These are phyloP conservation scores for Eimeria nieschulzi DNA, from an alignment of 169 alveolate species.

Conservation along the genomic window DNA sequence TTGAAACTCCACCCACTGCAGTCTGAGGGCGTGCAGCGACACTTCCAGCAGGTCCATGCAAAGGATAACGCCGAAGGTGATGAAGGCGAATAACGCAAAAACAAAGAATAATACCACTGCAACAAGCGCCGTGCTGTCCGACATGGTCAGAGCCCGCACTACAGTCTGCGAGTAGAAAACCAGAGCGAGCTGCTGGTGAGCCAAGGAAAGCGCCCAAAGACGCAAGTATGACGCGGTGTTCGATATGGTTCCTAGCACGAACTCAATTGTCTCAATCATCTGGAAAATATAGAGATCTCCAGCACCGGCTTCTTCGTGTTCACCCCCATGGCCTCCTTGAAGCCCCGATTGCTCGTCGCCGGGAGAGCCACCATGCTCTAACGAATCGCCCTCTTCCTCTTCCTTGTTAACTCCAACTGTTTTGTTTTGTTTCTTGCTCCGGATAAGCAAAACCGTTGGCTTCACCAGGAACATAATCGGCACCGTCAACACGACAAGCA, in stretches of 20 bases:
- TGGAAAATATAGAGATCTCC: constrained; percentile 95
- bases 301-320: constrained; percentile 77
- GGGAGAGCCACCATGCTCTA: not conserved
- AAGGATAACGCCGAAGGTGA: constrained; percentile 96
- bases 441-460: constrained; percentile 85
- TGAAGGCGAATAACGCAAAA: constrained; percentile 90
- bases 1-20: constrained; percentile 99
- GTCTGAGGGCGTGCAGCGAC: constrained; percentile 98
- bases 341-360: not conserved
- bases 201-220: constrained; percentile 98
- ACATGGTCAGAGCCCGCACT: constrained; percentile 53
- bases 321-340: constrained; percentile 66
- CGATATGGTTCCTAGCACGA: constrained; percentile 96
- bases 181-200: constrained; percentile 97
- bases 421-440: not conserved
- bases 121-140: constrained; percentile 43
- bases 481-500: constrained; percentile 89
- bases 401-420: no score
- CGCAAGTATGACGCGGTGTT: constrained; percentile 99
- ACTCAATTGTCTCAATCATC: constrained; percentile 98
- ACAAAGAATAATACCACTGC: constrained; percentile 78
- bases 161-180: constrained; percentile 75
- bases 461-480: constrained; percentile 97
- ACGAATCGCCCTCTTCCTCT: not conserved
- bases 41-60: constrained; percentile 99